Evolutionary conservation across 345 rosid species (phyloP).

Genomic region (Atalantia buxifolia): DNA sequence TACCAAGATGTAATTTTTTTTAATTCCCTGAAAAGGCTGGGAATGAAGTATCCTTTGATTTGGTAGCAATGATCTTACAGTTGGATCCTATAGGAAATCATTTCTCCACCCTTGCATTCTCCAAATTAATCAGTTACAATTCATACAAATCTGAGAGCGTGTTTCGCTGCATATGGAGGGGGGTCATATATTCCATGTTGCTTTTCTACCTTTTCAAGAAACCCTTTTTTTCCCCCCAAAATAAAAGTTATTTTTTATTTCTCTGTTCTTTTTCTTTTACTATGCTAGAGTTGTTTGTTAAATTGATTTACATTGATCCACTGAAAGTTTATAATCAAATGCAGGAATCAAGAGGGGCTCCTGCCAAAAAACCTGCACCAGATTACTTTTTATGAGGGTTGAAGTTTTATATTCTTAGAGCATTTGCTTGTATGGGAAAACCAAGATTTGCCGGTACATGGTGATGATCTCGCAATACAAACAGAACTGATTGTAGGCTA

Average conservation of each 20-base stretch:
- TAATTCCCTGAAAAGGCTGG: not conserved
- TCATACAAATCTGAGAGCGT: not conserved
- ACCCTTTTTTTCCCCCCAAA: not conserved
- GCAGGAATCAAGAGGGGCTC: constrained; percentile 94
- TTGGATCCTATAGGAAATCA: not conserved
- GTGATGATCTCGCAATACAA: not conserved
- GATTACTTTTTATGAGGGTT: constrained; percentile 78
- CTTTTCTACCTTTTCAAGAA: not conserved
- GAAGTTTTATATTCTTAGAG: constrained; percentile 5
- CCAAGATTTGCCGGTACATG: not conserved
- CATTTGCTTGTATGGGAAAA: not conserved
- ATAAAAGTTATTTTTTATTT: not conserved
- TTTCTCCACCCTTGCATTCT: not conserved
- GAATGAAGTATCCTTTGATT: not conserved
- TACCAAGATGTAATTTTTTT: not conserved
- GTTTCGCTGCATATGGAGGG: not conserved
- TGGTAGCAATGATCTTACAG: not conserved
- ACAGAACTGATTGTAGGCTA: not conserved
- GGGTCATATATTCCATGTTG: not conserved
- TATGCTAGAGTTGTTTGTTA: not conserved
- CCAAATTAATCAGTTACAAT: not conserved
- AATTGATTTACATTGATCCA: not conserved
- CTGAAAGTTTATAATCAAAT: constrained; percentile 6
- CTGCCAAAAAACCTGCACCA: constrained; percentile 85
- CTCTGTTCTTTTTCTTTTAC: not conserved